Percentiles rank a stretch among this genome's conserved stretches.
Conservation (phyloP, 2,329 filamentous ascomycete genomes). For the Tolypocladium inflatum region DNA sequence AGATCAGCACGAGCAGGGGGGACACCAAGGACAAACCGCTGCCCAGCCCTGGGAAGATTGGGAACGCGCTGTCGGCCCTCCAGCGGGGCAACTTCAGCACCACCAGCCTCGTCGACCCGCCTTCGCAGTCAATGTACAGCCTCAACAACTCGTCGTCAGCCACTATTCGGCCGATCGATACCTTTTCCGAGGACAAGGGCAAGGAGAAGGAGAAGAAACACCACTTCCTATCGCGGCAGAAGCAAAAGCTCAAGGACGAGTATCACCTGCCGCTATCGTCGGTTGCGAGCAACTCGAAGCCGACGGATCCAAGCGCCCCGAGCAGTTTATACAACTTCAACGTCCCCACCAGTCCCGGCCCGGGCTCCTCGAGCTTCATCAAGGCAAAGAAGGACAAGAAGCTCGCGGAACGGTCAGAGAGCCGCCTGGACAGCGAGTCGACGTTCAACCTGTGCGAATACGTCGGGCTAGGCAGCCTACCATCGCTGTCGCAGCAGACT, state of each 20-base stretch:
- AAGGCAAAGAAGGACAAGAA: slow-evolving; percentile 85
- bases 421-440: slow-evolving; percentile 43
- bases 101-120: slow-evolving; percentile 57
- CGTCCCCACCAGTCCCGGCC: slow-evolving; percentile 60
- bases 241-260: slow-evolving; percentile 70
- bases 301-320: slow-evolving; percentile 65
- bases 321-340: slow-evolving; percentile 74
- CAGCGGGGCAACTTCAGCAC: slow-evolving; percentile 63
- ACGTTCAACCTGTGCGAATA: slow-evolving; percentile 35
- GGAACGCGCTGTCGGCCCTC: slow-evolving; percentile 54
- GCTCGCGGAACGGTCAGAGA: slow-evolving; percentile 55
- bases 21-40: slow-evolving; percentile 57
- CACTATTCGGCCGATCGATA: slow-evolving; percentile 59
- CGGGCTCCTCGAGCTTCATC: slow-evolving; percentile 56
- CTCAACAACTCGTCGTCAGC: slow-evolving; percentile 68
- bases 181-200: slow-evolving; percentile 38
- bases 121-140: slow-evolving; percentile 56
- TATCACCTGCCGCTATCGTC: slow-evolving; percentile 65
- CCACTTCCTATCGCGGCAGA: slow-evolving; percentile 70
- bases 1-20: slow-evolving; percentile 57
- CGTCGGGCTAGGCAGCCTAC: slow-evolving; percentile 44
- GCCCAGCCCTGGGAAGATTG: slow-evolving; percentile 64
- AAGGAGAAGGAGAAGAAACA: slow-evolving; percentile 61
- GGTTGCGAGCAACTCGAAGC: slow-evolving; percentile 65
- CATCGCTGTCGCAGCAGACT: slow-evolving; percentile 31